Evolutionary conservation across 306 rosid species (phyloP), one percentile per base, ranked within the genome.

Genomic region (Medicago ruthenica): DNA sequence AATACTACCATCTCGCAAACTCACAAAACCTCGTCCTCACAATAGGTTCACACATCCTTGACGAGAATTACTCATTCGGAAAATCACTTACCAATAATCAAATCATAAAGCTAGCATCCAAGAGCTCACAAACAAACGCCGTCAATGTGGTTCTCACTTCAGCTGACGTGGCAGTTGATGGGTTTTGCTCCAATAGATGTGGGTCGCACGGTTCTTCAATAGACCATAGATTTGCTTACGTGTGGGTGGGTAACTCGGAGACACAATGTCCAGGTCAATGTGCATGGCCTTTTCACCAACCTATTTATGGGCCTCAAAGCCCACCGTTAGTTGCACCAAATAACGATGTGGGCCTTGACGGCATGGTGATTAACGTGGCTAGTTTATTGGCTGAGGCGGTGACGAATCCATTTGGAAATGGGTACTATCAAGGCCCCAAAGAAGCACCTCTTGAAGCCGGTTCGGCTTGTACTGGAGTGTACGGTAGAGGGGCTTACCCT

Each of bases 331-430:
- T 87, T 18, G 82, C 91, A 0, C 91, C 96, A 5, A 88, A 91
- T 73, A 88, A 88, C 37, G 93, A 90, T 7, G 93, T 87, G 78
- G 96, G 96, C 13, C 79, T 88, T 0, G 96, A 91, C 14, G 93
- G 91, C 0, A 85, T 91, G 85, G 77, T 87, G 3, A 85, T 88
- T 18, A 91, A 87, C 67, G 31, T 88, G 63, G 96, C 91, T 0
- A 80, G 76, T 5, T 79, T 88, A 0, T 47, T 91, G 69, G 93
- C 91, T 2, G 96, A 89, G 36, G 84, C 89, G 0, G 85, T 64
- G 0, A 85, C 93, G 1, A 88, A 88, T 60, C 91, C 93, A 0
- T 87, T 82, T 2, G 90, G 91, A 24, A 87, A 85, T 44, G 96
- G 91, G 0, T 91, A 67, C 79, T 91, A 42, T 34, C 93, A 88